Evolutionary conservation across 2,329 filamentous ascomycete genomes (phyloP).

Genomic region (Aspergillus niger): DNA sequence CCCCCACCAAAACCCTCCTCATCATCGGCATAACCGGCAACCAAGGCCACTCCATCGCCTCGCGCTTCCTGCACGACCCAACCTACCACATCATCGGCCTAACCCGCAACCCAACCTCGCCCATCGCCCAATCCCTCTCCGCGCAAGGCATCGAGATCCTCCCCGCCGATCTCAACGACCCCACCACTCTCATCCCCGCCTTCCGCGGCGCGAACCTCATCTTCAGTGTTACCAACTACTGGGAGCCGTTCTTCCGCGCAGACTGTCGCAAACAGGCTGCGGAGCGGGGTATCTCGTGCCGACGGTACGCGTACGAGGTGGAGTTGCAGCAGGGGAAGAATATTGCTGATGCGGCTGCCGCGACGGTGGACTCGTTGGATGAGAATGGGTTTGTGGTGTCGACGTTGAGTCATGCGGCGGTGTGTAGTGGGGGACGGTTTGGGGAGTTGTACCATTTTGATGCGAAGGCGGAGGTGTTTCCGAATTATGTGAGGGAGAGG

Average conservation of each 20-base stretch:
- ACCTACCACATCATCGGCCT: conserved; percentile 32
- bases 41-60: conserved; percentile 28
- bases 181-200: conserved; percentile 22
- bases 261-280: conserved; percentile 45
- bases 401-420: conserved; percentile 53
- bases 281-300: conserved; percentile 45
- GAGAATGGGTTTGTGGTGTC: conserved; percentile 55
- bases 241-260: conserved; percentile 53
- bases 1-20: conserved; percentile 13
- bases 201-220: conserved; percentile 51
- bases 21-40: conserved; percentile 26
- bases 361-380: conserved; percentile 44
- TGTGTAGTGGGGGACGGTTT: conserved; percentile 50
- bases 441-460: conserved; percentile 54
- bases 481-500: conserved; percentile 46
- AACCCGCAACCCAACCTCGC: conserved; percentile 28
- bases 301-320: conserved; percentile 51
- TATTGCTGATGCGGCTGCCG: conserved; percentile 56
- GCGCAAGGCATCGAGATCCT: conserved; percentile 33
- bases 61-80: conserved; percentile 25
- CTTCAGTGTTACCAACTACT: conserved; percentile 59
- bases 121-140: conserved; percentile 22
- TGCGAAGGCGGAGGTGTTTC: conserved; percentile 56
- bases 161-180: conserved; percentile 29
- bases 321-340: conserved; percentile 58